A percentile compares a stretch with the other conserved stretches of the same genome.
These are phyloP conservation scores for Triticum dicoccoides DNA, from an alignment of 176 grass and related monocot species.

Conservation along the genomic window DNA sequence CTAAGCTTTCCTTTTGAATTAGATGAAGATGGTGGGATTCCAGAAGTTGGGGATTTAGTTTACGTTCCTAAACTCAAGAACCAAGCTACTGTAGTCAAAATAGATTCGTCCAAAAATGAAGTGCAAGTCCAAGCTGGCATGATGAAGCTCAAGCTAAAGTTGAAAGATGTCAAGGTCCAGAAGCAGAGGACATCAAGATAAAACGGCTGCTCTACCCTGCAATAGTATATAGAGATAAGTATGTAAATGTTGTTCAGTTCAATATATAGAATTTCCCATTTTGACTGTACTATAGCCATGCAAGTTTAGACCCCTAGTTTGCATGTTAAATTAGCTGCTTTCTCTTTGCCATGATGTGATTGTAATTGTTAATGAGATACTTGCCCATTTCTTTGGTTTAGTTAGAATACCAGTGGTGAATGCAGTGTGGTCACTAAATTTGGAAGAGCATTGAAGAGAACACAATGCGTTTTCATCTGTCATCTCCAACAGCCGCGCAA, in stretches of 20 bases:
- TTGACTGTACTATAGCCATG: not conserved
- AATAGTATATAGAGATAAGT: not conserved
- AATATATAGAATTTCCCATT: slow-evolving; percentile 5
- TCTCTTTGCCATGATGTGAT: not conserved
- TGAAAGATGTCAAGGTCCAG: slow-evolving; percentile 48
- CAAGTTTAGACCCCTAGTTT: not conserved
- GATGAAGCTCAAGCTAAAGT: slow-evolving; percentile 70
- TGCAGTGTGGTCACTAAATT: too few relatives aligned
- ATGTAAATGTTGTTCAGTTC: not conserved
- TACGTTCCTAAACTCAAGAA: slow-evolving; percentile 59
- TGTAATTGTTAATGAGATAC: not conserved
- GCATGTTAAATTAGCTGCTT: not conserved
- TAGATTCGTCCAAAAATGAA: slow-evolving; percentile 51
- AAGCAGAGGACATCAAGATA: slow-evolving; percentile 35
- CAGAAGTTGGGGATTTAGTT: slow-evolving; percentile 53
- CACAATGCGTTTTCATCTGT: too few relatives aligned
- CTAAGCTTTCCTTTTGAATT: slow-evolving; percentile 14
- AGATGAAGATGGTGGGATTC: slow-evolving; percentile 44
- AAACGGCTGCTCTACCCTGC: not conserved
- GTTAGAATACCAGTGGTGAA: too few relatives aligned
- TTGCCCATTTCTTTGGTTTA: too few relatives aligned
- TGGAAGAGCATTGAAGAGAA: too few relatives aligned
- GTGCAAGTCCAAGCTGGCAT: slow-evolving; percentile 64
- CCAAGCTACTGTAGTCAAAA: slow-evolving; percentile 54
- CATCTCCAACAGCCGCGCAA: too few relatives aligned